These are phyloP conservation scores for Knoxdaviesia proteae DNA, from an alignment of 2,329 filamentous ascomycete species.

Conservation along the genomic window DNA sequence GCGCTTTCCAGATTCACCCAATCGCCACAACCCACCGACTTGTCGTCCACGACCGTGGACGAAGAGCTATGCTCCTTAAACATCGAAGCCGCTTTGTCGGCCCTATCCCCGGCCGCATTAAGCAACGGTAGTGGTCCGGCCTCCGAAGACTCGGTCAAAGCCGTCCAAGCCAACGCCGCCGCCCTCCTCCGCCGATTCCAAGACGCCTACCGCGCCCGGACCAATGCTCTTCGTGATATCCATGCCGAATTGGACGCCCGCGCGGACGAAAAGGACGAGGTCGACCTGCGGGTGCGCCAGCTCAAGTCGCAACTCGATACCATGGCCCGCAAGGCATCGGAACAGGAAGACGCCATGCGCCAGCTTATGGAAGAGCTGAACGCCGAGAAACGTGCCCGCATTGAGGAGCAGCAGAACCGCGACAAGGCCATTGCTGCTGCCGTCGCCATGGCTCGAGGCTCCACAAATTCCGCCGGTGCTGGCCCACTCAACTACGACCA, in stretches of 20 bases:
- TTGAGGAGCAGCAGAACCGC: constrained; percentile 14
- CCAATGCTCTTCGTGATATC: constrained; percentile 26
- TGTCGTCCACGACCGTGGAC: constrained; percentile 10
- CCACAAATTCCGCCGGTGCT: background rate
- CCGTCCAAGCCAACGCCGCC: constrained; percentile 35
- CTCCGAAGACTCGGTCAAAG: constrained; percentile 18
- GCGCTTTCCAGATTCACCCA: constrained; percentile 10
- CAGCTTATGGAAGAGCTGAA: constrained; percentile 28
- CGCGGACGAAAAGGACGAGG: constrained; percentile 34
- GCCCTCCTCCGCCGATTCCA: constrained; percentile 36
- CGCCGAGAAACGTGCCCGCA: constrained; percentile 25
- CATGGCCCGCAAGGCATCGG: constrained; percentile 30
- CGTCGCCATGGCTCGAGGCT: constrained; percentile 8
- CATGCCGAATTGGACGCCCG: constrained; percentile 31
- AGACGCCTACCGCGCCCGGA: constrained; percentile 32
- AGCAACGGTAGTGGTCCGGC: background rate
- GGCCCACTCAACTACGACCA: background rate
- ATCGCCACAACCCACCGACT: background rate
- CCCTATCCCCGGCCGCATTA: constrained; percentile 7
- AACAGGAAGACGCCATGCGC: constrained; percentile 30
- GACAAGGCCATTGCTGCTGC: constrained; percentile 4
- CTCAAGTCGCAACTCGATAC: constrained; percentile 39
- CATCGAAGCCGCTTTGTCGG: constrained; percentile 32
- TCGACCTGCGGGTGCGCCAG: constrained; percentile 27
- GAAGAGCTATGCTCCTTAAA: constrained; percentile 36